Conservation (phyloP, 305 asterid species). For the Solanum chacoense region DNA sequence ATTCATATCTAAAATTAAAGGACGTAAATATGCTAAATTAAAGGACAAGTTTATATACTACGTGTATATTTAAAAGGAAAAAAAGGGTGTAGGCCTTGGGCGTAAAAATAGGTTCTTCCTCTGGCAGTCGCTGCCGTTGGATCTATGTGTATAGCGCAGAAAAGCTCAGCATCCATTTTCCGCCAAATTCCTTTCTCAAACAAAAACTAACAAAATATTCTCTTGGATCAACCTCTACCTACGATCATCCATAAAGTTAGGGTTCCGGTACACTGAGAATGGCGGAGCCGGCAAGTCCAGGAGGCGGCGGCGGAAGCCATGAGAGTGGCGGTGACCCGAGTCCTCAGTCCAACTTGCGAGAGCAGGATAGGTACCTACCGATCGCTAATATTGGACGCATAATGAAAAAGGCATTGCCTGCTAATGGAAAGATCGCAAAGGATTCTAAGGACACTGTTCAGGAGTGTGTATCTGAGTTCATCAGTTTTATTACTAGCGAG, state of each 20-base stretch:
- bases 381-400: slow-evolving; percentile 5
- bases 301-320: slow-evolving; percentile 7
- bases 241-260: not conserved
- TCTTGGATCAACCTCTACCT: not conserved
- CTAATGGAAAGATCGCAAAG: slow-evolving; percentile 11
- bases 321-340: slow-evolving; percentile 6
- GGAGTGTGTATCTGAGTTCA: slow-evolving; percentile 14
- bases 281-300: slow-evolving; percentile 2
- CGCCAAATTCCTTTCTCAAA: not conserved
- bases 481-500: slow-evolving; percentile 15
- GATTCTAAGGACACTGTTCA: slow-evolving; percentile 9
- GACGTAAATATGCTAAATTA: too few species aligned
- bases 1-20: not conserved
- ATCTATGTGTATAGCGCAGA: not conserved
- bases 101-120: not conserved
- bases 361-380: slow-evolving; percentile 4
- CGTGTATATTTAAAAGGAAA: not conserved
- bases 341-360: slow-evolving; percentile 1
- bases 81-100: not conserved
- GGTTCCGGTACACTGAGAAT: not conserved
- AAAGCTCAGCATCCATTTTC: not conserved
- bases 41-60: too few species aligned
- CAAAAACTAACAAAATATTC: not conserved
- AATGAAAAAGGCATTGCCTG: slow-evolving; percentile 11
- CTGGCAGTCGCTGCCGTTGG: not conserved